A percentile compares a stretch with the other conserved stretches of the same genome.
Evolutionary conservation across 805 yeast genomes (phyloP).

Genomic region (Candida saitoana): DNA sequence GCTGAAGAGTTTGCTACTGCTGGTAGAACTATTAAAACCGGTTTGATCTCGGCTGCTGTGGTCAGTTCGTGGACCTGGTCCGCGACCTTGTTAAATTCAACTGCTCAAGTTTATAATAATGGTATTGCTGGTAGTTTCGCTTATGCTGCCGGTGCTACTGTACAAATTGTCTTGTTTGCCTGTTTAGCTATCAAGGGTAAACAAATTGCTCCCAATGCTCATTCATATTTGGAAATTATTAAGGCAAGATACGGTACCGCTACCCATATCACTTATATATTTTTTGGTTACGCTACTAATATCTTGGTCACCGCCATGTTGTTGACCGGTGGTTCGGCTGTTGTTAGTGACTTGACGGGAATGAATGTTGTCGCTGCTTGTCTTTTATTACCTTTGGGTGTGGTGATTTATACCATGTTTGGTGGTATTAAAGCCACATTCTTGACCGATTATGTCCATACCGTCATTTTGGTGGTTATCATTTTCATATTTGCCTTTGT

Average conservation of each 20-base stretch:
- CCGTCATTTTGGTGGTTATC: slow-evolving; percentile 63
- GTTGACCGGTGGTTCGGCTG: slow-evolving; percentile 85
- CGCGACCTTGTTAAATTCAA: slow-evolving; percentile 37
- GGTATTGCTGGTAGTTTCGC: slow-evolving; percentile 81
- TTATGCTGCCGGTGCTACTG: slow-evolving; percentile 90
- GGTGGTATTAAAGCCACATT: slow-evolving; percentile 47
- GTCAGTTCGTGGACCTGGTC: slow-evolving; percentile 87
- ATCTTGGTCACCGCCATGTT: slow-evolving; percentile 90
- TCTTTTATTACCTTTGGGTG: slow-evolving; percentile 78
- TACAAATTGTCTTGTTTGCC: slow-evolving; percentile 82
- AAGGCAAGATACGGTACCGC: slow-evolving; percentile 73
- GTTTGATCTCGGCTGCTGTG: slow-evolving; percentile 83
- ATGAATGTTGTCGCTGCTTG: slow-evolving; percentile 74
- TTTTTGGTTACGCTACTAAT: slow-evolving; percentile 84
- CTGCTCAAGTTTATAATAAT: slow-evolving; percentile 69
- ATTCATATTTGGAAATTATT: slow-evolving; percentile 84
- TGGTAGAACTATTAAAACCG: slow-evolving; percentile 82
- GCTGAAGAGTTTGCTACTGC: slow-evolving; percentile 95
- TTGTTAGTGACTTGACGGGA: slow-evolving; percentile 76
- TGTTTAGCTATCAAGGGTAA: slow-evolving; percentile 85
- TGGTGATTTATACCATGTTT: slow-evolving; percentile 43
- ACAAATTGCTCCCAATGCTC: slow-evolving; percentile 86
- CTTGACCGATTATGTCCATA: slow-evolving; percentile 42
- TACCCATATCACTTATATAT: slow-evolving; percentile 66
- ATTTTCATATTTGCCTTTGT: slow-evolving; percentile 78